phyloP scores from a whole-genome alignment of 495 filamentous ascomycete species.

The Talaromyces adpressus region DNA sequence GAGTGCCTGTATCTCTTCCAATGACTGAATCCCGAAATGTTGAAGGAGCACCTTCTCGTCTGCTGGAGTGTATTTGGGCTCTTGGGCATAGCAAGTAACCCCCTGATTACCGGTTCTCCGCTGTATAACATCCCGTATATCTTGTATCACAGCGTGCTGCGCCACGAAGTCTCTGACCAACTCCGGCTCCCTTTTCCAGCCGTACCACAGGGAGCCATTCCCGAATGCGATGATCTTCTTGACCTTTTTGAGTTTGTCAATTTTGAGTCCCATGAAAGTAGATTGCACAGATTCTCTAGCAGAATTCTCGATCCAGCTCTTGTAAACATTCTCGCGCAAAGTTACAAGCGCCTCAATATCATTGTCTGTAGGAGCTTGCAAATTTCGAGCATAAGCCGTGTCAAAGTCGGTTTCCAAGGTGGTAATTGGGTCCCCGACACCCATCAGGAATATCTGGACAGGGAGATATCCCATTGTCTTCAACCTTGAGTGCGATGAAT shows the following conservation, averaged over 20 bases:
- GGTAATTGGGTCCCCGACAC: background rate
- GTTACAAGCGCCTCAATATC: background rate
- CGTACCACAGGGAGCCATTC: background rate
- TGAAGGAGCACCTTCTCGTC: conserved; percentile 15
- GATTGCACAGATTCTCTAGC: background rate
- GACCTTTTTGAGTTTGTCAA: background rate
- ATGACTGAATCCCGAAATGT: conserved; percentile 14
- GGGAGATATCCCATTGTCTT: background rate
- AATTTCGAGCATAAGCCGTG: background rate
- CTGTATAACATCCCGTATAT: background rate
- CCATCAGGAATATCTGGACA: background rate
- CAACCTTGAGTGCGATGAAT: background rate
- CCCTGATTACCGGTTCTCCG: background rate
- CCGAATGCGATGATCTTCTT: background rate
- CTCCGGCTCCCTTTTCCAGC: background rate
- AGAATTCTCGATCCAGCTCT: background rate
- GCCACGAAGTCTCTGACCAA: background rate
- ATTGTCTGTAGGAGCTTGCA: background rate
- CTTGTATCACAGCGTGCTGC: background rate
- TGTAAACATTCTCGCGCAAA: background rate
- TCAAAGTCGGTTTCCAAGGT: background rate
- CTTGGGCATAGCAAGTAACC: conserved; percentile 21
- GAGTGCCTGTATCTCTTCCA: conserved; percentile 26
- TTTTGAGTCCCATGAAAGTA: background rate
- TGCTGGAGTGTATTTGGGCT: conserved; percentile 20